Conservation (phyloP, 306 rosid genomes). For the Quercus mongolica region DNA sequence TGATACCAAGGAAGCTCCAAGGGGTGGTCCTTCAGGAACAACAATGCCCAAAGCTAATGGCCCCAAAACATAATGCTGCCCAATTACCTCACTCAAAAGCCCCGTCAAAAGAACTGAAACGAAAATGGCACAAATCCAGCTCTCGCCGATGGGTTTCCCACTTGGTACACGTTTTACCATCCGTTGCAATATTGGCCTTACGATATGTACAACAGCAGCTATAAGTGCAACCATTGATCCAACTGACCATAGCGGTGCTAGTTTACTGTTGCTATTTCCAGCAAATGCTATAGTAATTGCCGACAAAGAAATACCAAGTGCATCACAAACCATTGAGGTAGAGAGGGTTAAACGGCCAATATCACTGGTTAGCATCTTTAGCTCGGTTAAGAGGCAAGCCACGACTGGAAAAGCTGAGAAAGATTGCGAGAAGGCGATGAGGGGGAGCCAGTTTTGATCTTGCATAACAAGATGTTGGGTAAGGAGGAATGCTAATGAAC, state of each 20-base stretch:
- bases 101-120: constrained; percentile 26
- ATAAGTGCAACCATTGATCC: constrained; percentile 16
- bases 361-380: constrained; percentile 54
- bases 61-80: constrained; percentile 57
- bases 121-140: constrained; percentile 13
- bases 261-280: neutral
- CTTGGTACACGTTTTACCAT: constrained; percentile 1
- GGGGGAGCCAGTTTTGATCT: constrained; percentile 11
- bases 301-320: constrained; percentile 13
- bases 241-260: neutral
- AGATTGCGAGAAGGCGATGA: constrained; percentile 34
- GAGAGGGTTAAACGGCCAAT: constrained; percentile 55
- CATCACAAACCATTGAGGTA: constrained; percentile 36
- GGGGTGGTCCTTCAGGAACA: constrained; percentile 63
- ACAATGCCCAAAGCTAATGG: constrained; percentile 50
- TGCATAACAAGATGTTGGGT: neutral
- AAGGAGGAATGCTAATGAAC: neutral
- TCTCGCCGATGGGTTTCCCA: constrained; percentile 28
- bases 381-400: constrained; percentile 43
- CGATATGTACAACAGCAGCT: neutral
- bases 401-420: constrained; percentile 39
- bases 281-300: neutral
- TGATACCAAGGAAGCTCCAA: constrained; percentile 43
- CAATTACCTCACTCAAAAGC: constrained; percentile 37
- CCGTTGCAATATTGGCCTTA: constrained; percentile 37